Base-by-base conservation (phyloP, 345 rosid species). In the Populus simonii region DNA sequence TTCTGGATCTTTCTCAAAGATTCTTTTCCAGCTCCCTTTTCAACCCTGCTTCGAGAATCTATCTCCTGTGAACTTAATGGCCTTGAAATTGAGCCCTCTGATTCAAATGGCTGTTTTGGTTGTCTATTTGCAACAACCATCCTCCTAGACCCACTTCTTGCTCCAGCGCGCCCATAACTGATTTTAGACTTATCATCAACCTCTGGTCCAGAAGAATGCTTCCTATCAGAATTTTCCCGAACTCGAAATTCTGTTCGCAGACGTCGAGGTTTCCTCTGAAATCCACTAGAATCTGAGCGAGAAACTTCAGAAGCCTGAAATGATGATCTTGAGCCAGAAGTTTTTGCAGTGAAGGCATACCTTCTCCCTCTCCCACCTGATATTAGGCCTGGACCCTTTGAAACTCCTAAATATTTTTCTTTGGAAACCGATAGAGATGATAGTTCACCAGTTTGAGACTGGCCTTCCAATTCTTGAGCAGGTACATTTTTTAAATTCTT, bases 171-270 rank as follows among this genome's bases (percentile, higher is more conserved):
- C 85, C 87, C 87, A 82, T 85, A 86, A 83, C 70, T 81, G 74
- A 71, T 80, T 85, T 83, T 85, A 76, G 83, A 88, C 70, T 78
- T 89, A 74, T 88, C 93, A 82, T 87, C 91, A 15, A 66, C 51
- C 74, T 81, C 78, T 70, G 72, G 38, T 68, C 76, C 84, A 35
- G 81, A 18, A 41, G 83, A 62, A 55, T 83, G 89, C 70, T 76
- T 86, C 81, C 74, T 86, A 35, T 86, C 92, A 55, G 78, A 69
- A 80, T 70, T 87, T 78, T 90, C 99, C 78, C 94, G 86, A 76
- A 89, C 88, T 74, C 97, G 88, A 84, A 94, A 92, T 81, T 93
- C 97, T 47, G 92, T 86, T 76, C 85, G 87, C 76, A 85, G 89
- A 3, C 84, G 93, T 13, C 85, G 92, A 71, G 83, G 84, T 77